Conservation (phyloP, 345 rosid species). For the Diplotaxis tenuifolia region DNA sequence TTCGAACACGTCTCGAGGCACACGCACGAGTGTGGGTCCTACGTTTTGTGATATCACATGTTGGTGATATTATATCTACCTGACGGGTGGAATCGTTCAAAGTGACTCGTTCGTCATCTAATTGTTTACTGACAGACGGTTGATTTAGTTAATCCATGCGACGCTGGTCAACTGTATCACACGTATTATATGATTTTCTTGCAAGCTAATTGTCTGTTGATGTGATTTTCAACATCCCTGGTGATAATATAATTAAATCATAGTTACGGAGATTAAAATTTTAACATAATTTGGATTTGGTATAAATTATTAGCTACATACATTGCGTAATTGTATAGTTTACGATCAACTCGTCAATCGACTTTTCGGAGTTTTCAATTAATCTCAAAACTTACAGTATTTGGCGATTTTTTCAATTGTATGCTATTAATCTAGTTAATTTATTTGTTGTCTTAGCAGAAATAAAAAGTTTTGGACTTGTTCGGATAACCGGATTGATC, state of each 20-base stretch:
- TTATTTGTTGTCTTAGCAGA: neutral
- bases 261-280: neutral
- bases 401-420: too few relatives aligned
- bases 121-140: neutral
- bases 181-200: conserved; percentile 4
- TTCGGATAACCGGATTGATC: too few relatives aligned
- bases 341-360: neutral
- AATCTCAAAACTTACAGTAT: too few relatives aligned
- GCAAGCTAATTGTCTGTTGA: conserved; percentile 1
- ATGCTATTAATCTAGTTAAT: neutral
- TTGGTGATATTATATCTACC: neutral
- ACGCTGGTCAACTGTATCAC: conserved; percentile 30
- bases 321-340: neutral
- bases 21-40: conserved; percentile 24
- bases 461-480: too few relatives aligned
- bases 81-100: neutral
- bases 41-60: neutral
- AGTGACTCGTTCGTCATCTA: neutral
- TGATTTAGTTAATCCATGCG: neutral
- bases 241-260: neutral
- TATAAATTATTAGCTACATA: neutral
- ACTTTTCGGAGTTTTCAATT: neutral
- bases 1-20: conserved; percentile 27
- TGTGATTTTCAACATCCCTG: neutral
- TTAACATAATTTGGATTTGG: conserved; percentile 5